Base-by-base conservation (phyloP, 345 rosid species). In the Geranium brycei region DNA sequence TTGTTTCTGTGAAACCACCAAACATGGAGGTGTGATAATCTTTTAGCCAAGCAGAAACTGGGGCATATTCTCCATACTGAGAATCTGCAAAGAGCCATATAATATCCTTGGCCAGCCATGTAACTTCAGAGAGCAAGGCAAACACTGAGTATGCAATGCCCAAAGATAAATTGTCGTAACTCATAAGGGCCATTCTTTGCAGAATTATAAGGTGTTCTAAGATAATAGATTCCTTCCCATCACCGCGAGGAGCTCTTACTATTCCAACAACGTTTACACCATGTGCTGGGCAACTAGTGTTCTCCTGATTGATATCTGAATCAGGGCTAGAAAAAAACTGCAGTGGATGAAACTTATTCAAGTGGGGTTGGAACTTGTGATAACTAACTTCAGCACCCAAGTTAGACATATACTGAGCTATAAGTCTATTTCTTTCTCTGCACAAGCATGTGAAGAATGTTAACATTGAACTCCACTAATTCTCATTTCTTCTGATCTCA, bases 41-140 rank as follows among this genome's bases (percentile, higher is more conserved):
- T 69, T 74, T 81, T 66, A 93, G 71, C 99, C 96, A 93, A 62
- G 97, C 80, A 74, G 82, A 71, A 75, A 90, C 95, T 51, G 99
- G 73, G 14, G 83, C 82, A 78, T 88, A 78, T 63, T 93, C 96
- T 65, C 97, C 99, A 78, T 78, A 78, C 55, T 75, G 81, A 56
- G 96, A 90, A 80, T 90, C 97, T 19, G 96, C 89, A 68, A 88
- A 76, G 53, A 90, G 89, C 97, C 92, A 88, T 66, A 93, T 67
- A 57, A 88, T 75, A 79, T 93, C 97, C 75, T 90, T 90, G 69
- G 95, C 95, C 64, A 88, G 83, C 99, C 99, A 90, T 19, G 96
- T 81, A 61, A 88, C 96, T 76, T 82, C 79, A 59, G 79, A 63
- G 65, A 90, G 95, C 85, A 90, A 82, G 58, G 92, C 88, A 77